phyloP scores from a whole-genome alignment of 2,329 filamentous ascomycete species.

The Colletotrichum tabaci region DNA sequence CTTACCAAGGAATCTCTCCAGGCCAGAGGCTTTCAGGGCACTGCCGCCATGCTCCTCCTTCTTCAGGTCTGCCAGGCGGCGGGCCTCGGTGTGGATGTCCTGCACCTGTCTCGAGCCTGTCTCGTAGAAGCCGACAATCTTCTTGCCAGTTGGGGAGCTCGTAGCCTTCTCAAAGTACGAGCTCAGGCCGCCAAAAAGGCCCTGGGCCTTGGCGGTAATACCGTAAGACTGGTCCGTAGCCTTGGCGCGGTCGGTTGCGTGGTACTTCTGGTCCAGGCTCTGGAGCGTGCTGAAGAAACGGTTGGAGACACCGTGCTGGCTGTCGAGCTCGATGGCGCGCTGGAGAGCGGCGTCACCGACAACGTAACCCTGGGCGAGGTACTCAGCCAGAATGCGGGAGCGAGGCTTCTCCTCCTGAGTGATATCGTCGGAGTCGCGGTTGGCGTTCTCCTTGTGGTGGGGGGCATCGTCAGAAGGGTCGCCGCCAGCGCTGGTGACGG shows the following conservation, averaged over 20 bases:
- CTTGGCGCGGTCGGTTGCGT: constrained; percentile 89
- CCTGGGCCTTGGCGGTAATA: constrained; percentile 80
- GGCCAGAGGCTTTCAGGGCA: constrained; percentile 71
- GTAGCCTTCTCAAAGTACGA: constrained; percentile 97
- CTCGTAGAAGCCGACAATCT: constrained; percentile 89
- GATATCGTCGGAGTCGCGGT: constrained; percentile 78
- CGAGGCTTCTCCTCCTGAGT: constrained; percentile 98
- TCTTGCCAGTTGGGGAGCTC: constrained; percentile 89
- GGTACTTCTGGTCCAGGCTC: constrained; percentile 86
- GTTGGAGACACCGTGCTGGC: constrained; percentile 87
- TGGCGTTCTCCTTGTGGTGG: constrained; percentile 67
- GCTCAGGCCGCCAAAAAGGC: constrained; percentile 75
- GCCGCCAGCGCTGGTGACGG: constrained; percentile 77
- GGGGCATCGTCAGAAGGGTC: constrained; percentile 73
- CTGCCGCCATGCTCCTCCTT: constrained; percentile 73
- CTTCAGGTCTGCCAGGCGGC: constrained; percentile 91
- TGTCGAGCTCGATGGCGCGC: constrained; percentile 88
- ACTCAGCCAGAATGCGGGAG: constrained; percentile 93
- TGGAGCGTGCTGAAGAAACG: constrained; percentile 84
- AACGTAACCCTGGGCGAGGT: constrained; percentile 94
- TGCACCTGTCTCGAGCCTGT: constrained; percentile 89
- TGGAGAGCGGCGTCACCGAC: constrained; percentile 83
- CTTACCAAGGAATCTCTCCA: constrained; percentile 72
- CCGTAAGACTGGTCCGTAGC: constrained; percentile 88
- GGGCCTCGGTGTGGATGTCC: constrained; percentile 93